Conservation (phyloP, 1,284 basidiomycete species). For the Cutaneotrichosporon mucoides region DNA sequence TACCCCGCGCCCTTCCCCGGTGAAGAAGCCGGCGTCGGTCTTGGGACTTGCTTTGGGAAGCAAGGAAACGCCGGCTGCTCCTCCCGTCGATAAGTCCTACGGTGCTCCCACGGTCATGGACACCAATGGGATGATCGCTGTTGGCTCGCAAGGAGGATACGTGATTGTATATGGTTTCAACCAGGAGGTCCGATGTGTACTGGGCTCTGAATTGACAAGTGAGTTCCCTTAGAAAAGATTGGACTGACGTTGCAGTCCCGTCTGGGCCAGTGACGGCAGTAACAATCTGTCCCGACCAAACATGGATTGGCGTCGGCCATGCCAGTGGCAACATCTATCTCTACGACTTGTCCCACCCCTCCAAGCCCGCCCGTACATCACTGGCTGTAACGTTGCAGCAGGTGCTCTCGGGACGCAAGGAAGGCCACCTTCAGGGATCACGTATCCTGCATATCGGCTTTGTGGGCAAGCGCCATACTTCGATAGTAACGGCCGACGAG, state of each 20-base stretch:
- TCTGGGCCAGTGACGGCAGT: constrained; percentile 84
- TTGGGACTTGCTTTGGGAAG: constrained; percentile 47
- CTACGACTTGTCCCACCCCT: constrained; percentile 72
- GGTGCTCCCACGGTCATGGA: constrained; percentile 76
- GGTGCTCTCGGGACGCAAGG: constrained; percentile 74
- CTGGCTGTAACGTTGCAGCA: constrained; percentile 43
- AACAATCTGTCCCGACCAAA: constrained; percentile 88
- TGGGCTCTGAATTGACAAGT: constrained; percentile 67
- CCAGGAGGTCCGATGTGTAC: constrained; percentile 74
- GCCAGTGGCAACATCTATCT: constrained; percentile 78
- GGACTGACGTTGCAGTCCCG: constrained; percentile 19
- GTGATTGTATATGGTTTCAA: constrained; percentile 85
- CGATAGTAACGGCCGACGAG: constrained; percentile 87
- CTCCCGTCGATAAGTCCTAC: constrained; percentile 7
- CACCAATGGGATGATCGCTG: constrained; percentile 81
- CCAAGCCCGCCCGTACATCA: constrained; percentile 46
- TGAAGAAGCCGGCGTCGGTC: constrained; percentile 56
- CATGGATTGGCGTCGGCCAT: constrained; percentile 87
- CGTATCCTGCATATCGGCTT: constrained; percentile 84
- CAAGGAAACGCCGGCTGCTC: background rate
- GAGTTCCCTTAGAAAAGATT: constrained; percentile 30
- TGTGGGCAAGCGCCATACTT: constrained; percentile 89
- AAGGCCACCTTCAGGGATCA: constrained; percentile 85
- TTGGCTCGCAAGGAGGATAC: constrained; percentile 77
- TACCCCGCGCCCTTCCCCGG: constrained; percentile 6